These are phyloP conservation scores for Harringtonia aguacate DNA, from an alignment of 2,329 filamentous ascomycete species.

Conservation along the genomic window DNA sequence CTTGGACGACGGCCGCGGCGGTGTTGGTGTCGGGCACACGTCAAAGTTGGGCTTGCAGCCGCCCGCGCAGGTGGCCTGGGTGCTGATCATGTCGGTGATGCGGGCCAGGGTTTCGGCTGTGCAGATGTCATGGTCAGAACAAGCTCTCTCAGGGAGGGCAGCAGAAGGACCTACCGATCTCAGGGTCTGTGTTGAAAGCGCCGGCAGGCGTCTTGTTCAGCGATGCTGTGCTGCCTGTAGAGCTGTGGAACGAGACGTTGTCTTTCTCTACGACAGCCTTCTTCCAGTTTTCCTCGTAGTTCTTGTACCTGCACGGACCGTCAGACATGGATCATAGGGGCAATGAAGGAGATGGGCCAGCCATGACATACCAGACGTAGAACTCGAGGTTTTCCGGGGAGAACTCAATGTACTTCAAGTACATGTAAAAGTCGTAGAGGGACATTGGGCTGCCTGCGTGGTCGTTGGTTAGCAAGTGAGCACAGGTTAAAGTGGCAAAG, in stretches of 20 bases:
- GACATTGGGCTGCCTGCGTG: conserved; percentile 36
- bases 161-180: conserved; percentile 19
- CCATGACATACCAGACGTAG: conserved; percentile 30
- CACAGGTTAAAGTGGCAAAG: not conserved
- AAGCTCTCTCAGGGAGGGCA: not conserved
- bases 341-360: not conserved
- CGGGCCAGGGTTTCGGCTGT: conserved; percentile 21
- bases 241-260: conserved; percentile 15
- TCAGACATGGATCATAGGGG: not conserved
- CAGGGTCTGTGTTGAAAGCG: conserved; percentile 17
- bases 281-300: conserved; percentile 25
- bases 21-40: conserved; percentile 8
- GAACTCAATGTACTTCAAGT: conserved; percentile 37
- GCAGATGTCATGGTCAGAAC: conserved; percentile 7
- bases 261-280: conserved; percentile 14
- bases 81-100: conserved; percentile 23
- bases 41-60: conserved; percentile 10
- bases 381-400: conserved; percentile 39
- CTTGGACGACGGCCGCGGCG: not conserved
- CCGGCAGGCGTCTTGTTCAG: conserved; percentile 12
- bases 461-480: not conserved
- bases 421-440: conserved; percentile 40
- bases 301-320: conserved; percentile 29
- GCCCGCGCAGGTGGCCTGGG: conserved; percentile 16
- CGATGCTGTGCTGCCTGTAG: conserved; percentile 17